Percentiles rank a stretch among this genome's conserved stretches.
These are phyloP conservation scores for Neurospora intermedia DNA, from an alignment of 495 filamentous ascomycete species.

Conservation along the genomic window DNA sequence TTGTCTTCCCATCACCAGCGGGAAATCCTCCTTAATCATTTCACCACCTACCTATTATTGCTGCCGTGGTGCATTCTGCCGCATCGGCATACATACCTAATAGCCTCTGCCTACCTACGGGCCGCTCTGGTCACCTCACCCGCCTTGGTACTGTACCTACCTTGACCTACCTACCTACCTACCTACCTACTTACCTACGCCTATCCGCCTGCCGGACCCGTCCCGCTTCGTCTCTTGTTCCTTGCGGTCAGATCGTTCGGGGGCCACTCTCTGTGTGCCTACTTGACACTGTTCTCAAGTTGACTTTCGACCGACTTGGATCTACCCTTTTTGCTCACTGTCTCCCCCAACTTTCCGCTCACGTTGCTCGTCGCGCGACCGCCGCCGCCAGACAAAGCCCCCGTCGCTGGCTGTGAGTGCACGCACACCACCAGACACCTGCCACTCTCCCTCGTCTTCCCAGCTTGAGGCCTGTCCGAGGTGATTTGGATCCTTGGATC, in stretches of 20 bases:
- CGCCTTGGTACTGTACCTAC: neutral
- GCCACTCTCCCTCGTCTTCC: neutral
- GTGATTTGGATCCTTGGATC: neutral
- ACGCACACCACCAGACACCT: neutral
- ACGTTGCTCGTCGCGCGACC: neutral
- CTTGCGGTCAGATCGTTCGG: neutral
- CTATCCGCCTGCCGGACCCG: neutral
- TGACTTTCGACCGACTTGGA: neutral
- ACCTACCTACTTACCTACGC: neutral
- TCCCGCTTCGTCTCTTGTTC: neutral
- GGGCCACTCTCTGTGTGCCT: neutral
- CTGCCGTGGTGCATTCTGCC: neutral
- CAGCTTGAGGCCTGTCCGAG: neutral
- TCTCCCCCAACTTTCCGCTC: neutral
- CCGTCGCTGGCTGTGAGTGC: neutral
- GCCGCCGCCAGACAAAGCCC: neutral
- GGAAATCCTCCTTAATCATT: neutral
- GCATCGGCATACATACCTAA: neutral
- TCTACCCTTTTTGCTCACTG: neutral
- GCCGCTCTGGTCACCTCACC: neutral
- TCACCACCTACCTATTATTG: neutral
- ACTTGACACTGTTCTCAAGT: neutral
- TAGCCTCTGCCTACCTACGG: neutral
- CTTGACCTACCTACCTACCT: too few relatives aligned
- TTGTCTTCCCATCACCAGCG: neutral